Evolutionary conservation across 2,329 filamentous ascomycete species (phyloP).

Genomic region (Akanthomyces lecanii): DNA sequence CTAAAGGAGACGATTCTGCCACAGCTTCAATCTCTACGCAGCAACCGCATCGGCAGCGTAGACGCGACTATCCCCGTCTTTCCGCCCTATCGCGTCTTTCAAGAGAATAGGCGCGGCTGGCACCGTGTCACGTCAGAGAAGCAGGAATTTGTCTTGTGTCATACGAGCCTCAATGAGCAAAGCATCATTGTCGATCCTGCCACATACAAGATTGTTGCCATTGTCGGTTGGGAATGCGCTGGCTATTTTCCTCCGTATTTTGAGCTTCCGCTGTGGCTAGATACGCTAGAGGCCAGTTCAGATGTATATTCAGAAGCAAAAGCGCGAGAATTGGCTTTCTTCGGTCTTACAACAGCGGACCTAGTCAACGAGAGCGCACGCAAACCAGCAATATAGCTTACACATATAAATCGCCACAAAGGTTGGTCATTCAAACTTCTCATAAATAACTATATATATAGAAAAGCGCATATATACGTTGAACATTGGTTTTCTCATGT

Average conservation of each 20-base stretch:
- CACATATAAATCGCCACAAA: not conserved
- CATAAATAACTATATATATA: constrained; percentile 8
- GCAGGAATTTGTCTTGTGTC: constrained; percentile 7
- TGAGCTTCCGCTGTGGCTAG: not conserved
- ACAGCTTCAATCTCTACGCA: not conserved
- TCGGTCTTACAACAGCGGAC: not conserved
- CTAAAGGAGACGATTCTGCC: not conserved
- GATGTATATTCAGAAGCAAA: not conserved
- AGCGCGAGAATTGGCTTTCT: not conserved
- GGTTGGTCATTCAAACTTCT: not conserved
- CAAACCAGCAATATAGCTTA: not conserved
- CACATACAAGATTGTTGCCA: not conserved
- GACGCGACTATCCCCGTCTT: not conserved
- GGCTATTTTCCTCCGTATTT: constrained; percentile 4
- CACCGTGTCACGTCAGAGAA: not conserved
- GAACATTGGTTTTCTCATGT: not conserved
- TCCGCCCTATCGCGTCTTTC: not conserved
- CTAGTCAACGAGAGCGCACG: not conserved
- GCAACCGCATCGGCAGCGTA: constrained; percentile 1
- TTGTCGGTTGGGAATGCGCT: constrained; percentile 15
- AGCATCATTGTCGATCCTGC: not conserved
- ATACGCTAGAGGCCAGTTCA: not conserved
- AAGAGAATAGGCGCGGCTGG: not conserved
- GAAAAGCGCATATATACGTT: constrained; percentile 3
- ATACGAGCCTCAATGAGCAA: not conserved